These are phyloP conservation scores for Tulasnella sp. DNA, from an alignment of 768 basidiomycete genomes.

Conservation along the genomic window DNA sequence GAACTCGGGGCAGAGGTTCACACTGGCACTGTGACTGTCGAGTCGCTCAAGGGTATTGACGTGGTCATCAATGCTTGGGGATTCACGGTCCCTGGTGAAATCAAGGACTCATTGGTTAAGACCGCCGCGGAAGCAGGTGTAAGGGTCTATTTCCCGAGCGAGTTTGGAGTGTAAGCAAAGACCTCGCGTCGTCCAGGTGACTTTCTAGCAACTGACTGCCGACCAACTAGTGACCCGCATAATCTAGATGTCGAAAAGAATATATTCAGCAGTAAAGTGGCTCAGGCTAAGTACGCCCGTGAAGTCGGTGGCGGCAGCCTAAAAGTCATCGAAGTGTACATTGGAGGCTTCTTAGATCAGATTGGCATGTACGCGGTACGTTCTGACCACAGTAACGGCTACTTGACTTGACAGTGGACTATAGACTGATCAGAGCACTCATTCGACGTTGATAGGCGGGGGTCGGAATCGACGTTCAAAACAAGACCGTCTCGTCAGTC, in stretches of 20 bases:
- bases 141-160: not conserved
- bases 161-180: not conserved
- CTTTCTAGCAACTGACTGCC: not conserved
- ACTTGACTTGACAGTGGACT: not conserved
- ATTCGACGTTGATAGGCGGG: not conserved
- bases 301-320: not conserved
- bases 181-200: not conserved
- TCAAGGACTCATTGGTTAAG: not conserved
- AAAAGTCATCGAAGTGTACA: not conserved
- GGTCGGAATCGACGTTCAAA: not conserved
- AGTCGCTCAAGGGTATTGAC: not conserved
- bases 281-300: not conserved
- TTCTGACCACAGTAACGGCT: no score
- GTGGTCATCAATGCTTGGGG: not conserved
- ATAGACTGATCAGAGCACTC: not conserved
- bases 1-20: not conserved
- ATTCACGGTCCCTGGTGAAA: not conserved
- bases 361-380: not conserved
- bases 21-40: not conserved
- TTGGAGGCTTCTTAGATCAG: not conserved
- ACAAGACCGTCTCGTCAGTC: not conserved
- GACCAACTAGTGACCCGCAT: not conserved
- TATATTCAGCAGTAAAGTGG: not conserved
- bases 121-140: constrained; percentile 13
- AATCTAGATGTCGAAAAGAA: not conserved